Base-by-base conservation (phyloP, 2,329 filamentous ascomycete genomes). In the Elsinoe australis region DNA sequence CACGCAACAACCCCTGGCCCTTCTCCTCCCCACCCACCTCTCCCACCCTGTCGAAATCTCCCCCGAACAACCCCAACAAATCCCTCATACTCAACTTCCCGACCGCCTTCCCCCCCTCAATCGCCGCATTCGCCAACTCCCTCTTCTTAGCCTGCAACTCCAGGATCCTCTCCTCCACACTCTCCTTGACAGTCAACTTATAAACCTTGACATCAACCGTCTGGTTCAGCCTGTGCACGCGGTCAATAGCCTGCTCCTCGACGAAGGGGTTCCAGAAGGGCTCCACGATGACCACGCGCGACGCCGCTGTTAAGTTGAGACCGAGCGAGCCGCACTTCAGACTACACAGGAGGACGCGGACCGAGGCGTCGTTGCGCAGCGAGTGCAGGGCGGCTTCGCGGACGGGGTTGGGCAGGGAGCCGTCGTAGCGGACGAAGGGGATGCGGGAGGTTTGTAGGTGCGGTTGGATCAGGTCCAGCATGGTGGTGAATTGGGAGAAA, bases 201-300 rank as follows among this genome's bases (percentile, higher is more conserved):
- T 95, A 98, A 54, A 98, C 87, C 49, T 90, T 80, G 26, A 98
- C 92, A 61, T 96, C 89, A 32, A 90, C 76, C 1, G 87, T 95
- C 67, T 98, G 92, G 32, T 94, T 96, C 47, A 98, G 82, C n/a
- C 92, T 87, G 64, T 98, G 92, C 19, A 98, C 92, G 48, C 92
- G 87, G 66, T 98, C 92, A 57, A 98, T 98, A 41, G 92, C 92
- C 72, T 98, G 92, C 65, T 98, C 92, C 71, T 98, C 92, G 26
- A 98, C 87, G 61, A 98, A 98, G 0, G 56, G 92, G 65, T 98
- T 98, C 92, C 92, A 98, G 67, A 98, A 98, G 0, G 92, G 92
- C 66, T 98, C 92, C 34, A 98, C 74, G 57, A 98, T 94, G 46
- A 98, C 82, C 3, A 98, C 92, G 14, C 92, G 78, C 53, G 85